Evolutionary conservation across 2,329 filamentous ascomycete genomes (phyloP), one percentile per base, ranked within the genome.

Genomic region (Orbilia brochopaga): DNA sequence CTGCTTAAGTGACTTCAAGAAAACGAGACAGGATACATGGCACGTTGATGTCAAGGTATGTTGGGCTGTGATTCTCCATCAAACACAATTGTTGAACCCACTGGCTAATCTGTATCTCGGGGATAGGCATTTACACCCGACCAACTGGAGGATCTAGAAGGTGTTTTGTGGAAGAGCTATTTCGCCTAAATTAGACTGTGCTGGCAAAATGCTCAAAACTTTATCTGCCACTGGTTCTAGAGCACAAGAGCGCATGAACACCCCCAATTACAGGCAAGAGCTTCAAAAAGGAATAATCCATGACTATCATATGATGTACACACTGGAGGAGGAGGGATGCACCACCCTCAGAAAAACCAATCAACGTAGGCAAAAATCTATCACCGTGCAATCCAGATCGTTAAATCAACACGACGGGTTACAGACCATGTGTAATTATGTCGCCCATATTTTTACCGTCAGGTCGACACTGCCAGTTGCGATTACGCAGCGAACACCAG

Each of bases 101-200:
- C 15, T 54, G 3, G 35, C 55, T 66, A 54, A 62, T 27, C 15
- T 23, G 19, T 74, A 90, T 86, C n/a, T 37, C 32, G 10, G 24
- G 17, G 19, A 52, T 40, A 91, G 87, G 86, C 85, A 70, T 99
- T 99, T 78, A 92, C 92, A 24, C 82, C 89, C 30, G 94, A 97
- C 76, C 93, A 99, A 78, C 83, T 99, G 10, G 94, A 97, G 79
- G 93, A 97, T 78, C 80, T 99, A 69, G 92, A 97, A 77, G 94
- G 94, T 58, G 95, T 99, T 53, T 83, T 99, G 58, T 99, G 94
- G 94, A 99, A 99, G 88, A 97, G 93, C 80, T 99, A 99, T 79
- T 99, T 99, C 82, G 95, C 92, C 44, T 96, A 82, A 79, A 52
- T 11, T 21, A 44, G 30, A 40, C 2, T 10, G 17, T 30, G 30